These are phyloP conservation scores for Kluyveromyces nonfermentans DNA, from an alignment of 805 yeast species.

Conservation along the genomic window DNA sequence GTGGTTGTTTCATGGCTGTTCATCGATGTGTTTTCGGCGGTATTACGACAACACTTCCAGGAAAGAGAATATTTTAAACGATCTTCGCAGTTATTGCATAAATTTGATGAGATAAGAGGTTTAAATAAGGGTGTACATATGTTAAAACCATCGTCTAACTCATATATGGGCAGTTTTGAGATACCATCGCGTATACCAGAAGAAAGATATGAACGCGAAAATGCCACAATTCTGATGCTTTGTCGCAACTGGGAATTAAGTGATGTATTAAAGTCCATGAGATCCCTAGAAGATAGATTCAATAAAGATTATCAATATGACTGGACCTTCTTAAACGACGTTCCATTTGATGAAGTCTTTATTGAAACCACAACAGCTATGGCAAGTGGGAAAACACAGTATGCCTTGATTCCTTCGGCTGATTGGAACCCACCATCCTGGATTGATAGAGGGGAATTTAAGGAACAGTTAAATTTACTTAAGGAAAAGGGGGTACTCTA, in stretches of 20 bases:
- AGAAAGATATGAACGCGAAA: slow-evolving; percentile 23
- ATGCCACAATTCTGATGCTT: slow-evolving; percentile 82
- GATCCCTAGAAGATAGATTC: slow-evolving; percentile 70
- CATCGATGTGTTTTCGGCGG: not conserved
- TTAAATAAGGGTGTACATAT: slow-evolving; percentile 4
- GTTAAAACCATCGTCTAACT: slow-evolving; percentile 21
- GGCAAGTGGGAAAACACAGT: slow-evolving; percentile 56
- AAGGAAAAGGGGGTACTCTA: slow-evolving; percentile 44
- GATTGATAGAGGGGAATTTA: slow-evolving; percentile 51
- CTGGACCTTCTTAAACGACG: slow-evolving; percentile 75
- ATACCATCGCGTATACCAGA: not conserved
- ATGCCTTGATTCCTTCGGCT: slow-evolving; percentile 52
- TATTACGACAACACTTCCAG: not conserved
- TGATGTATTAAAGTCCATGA: slow-evolving; percentile 66
- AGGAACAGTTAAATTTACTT: slow-evolving; percentile 38
- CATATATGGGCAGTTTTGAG: slow-evolving; percentile 15
- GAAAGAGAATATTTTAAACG: slow-evolving; percentile 4
- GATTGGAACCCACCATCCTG: slow-evolving; percentile 73
- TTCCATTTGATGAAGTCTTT: slow-evolving; percentile 55
- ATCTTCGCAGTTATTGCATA: slow-evolving; percentile 11
- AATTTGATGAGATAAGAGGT: slow-evolving; percentile 12
- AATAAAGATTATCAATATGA: slow-evolving; percentile 58
- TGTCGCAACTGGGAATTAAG: slow-evolving; percentile 73
- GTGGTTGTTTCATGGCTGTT: not conserved
- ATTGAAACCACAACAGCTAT: slow-evolving; percentile 48